Evolutionary conservation across 2,329 filamentous ascomycete genomes (phyloP), one percentile per base, ranked within the genome.

Genomic region (Apiospora hydei): DNA sequence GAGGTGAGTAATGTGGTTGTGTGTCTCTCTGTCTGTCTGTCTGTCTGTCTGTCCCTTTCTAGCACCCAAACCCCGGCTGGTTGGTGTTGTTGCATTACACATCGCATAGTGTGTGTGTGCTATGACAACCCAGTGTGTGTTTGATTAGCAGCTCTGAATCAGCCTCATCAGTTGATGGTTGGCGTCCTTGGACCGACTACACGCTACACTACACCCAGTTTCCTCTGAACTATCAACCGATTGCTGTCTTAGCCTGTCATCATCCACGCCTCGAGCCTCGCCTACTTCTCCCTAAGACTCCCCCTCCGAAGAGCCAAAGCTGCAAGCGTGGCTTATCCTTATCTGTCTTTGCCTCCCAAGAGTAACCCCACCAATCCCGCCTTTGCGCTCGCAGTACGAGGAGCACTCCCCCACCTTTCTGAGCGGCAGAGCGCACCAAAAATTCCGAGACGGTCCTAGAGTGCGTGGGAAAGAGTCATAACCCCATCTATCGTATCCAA

Each of bases 381-480:
- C 46, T 57, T 53, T 66, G 44, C 43, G 13, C 43, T 18, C 53
- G 44, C 16, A 38, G 53, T 67, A 43, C 44, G 34, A 64, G 49
- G 49, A 51, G 34, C 30, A 64, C 34, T 64, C 34, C 57, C 57
- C 57, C 34, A 41, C 57, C 34, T 64, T 64, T 64, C 57, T 61
- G 70, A 70, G 69, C 67, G 69, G 73, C 70, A 68, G 66, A 69
- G 71, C 74, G 73, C 74, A 74, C 73, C 73, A 69, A 76, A 76
- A 76, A 76, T 74, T 76, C 75, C 74, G 73, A 73, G 69, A 75
- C 70, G 46, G 53, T 44, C 49, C 49, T 43, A 71, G 72, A 51
- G 57, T 69, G 70, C 68, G 71, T 67, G 21, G 66, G 41, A 69
- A 51, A 75, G 74, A 76, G 74, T 76, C 73, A 76, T 75, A 75